Conservation (phyloP, 345 rosid species). For the Noccaea caerulescens region DNA sequence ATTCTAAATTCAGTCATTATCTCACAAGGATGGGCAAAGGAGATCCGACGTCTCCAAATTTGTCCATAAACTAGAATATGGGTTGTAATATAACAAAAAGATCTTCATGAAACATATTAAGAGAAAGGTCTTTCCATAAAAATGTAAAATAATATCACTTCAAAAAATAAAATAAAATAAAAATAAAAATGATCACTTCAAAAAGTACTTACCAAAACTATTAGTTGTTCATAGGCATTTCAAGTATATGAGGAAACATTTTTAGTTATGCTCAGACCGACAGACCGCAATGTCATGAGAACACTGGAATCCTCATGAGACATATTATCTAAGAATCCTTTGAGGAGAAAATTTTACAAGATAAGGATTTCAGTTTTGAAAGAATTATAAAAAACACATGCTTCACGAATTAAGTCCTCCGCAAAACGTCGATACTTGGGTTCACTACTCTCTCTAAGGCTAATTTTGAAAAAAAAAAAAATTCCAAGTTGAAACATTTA, state of each 20-base stretch:
- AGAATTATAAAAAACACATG: not conserved
- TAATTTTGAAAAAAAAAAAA: too few relatives aligned
- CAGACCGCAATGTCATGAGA: not conserved
- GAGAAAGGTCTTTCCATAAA: not conserved
- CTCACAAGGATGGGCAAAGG: slow-evolving; percentile 10
- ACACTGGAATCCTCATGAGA: too few relatives aligned
- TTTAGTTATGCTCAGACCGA: not conserved
- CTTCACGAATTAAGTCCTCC: not conserved
- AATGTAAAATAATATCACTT: too few relatives aligned
- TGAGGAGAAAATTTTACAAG: not conserved
- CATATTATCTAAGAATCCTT: too few relatives aligned
- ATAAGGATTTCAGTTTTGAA: not conserved
- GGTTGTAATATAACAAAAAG: not conserved
- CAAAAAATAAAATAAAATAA: too few relatives aligned
- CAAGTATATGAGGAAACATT: not conserved
- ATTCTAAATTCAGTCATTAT: not conserved
- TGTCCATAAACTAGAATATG: not conserved
- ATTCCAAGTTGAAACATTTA: not conserved
- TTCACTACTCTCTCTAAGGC: too few relatives aligned
- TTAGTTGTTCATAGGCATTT: not conserved
- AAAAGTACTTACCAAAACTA: not conserved
- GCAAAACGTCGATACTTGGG: not conserved
- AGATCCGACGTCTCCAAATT: not conserved
- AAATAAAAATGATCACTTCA: too few relatives aligned
- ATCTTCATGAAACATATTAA: too few relatives aligned